Conservation (phyloP, 768 basidiomycete species). For the Tulasnella sp. region DNA sequence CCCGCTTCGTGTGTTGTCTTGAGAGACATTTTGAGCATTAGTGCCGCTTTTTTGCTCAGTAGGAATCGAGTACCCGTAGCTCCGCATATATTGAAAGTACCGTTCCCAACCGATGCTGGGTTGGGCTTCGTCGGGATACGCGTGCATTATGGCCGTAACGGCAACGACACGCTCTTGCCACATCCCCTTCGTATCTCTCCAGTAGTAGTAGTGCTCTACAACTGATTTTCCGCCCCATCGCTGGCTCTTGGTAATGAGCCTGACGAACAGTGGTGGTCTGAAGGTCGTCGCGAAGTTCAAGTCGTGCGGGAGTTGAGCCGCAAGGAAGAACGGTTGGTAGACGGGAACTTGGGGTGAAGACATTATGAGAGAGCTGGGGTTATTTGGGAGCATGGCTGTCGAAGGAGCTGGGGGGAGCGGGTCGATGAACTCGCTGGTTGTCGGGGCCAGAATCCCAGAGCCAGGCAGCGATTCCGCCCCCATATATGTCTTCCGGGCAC, state of each 20-base stretch:
- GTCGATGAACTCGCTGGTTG: neutral
- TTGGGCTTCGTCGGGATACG: neutral
- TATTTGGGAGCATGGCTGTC: neutral
- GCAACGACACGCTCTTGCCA: neutral
- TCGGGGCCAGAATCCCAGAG: too few relatives aligned
- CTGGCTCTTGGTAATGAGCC: neutral
- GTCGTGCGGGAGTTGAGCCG: neutral
- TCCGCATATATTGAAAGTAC: neutral
- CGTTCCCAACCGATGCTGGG: neutral
- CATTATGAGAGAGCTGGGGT: neutral
- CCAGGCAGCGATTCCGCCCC: too few relatives aligned
- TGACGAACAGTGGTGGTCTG: neutral
- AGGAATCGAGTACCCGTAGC: neutral
- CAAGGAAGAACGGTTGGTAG: neutral
- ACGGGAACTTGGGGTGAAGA: neutral
- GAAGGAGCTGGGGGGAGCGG: neutral
- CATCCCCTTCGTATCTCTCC: neutral
- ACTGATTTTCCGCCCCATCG: neutral
- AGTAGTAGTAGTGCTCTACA: neutral
- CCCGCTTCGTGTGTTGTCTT: neutral
- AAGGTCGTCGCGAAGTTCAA: neutral
- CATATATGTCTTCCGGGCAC: neutral
- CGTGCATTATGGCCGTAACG: neutral
- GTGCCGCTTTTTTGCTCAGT: neutral
- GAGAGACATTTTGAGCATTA: neutral